These are phyloP conservation scores for Ploettnerulaceae sp. DNA, from an alignment of 2,329 filamentous ascomycete genomes.

Conservation along the genomic window DNA sequence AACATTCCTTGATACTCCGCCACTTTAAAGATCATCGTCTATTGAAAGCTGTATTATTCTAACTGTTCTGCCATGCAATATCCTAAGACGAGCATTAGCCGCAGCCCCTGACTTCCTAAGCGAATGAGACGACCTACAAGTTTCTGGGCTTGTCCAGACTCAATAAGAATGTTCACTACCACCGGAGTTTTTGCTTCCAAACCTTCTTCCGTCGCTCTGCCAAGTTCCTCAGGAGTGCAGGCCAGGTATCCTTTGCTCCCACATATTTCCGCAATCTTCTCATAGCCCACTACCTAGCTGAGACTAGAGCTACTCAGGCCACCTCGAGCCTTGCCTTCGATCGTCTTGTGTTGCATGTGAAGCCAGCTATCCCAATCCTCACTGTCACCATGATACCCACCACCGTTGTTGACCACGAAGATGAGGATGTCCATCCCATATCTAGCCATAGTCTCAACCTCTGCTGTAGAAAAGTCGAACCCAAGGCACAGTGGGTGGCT, in stretches of 20 bases:
- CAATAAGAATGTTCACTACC: constrained; percentile 52
- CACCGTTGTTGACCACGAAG: constrained; percentile 52
- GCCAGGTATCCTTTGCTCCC: constrained; percentile 50
- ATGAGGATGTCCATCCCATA: constrained; percentile 50
- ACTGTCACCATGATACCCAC: constrained; percentile 44
- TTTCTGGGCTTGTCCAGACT: constrained; percentile 44
- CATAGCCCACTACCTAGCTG: constrained; percentile 50
- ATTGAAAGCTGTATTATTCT: constrained; percentile 26
- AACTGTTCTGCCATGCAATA: constrained; percentile 33
- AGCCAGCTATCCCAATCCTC: constrained; percentile 39
- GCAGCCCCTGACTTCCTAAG: not conserved
- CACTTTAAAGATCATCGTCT: not conserved
- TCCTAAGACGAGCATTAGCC: constrained; percentile 20
- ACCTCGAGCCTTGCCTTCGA: constrained; percentile 26
- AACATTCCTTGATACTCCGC: not conserved
- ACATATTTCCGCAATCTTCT: constrained; percentile 50
- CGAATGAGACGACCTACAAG: constrained; percentile 23
- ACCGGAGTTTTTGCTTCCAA: constrained; percentile 44
- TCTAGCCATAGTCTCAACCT: constrained; percentile 52
- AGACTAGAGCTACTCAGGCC: constrained; percentile 46
- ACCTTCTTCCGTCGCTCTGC: constrained; percentile 45
- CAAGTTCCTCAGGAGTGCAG: constrained; percentile 46
- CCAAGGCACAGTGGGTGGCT: constrained; percentile 51
- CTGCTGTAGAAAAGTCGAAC: constrained; percentile 51
- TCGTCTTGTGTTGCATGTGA: constrained; percentile 39